phyloP scores from a whole-genome alignment of 192 early-diverging fungal genomes.

The Phlyctochytrium bullatum region DNA sequence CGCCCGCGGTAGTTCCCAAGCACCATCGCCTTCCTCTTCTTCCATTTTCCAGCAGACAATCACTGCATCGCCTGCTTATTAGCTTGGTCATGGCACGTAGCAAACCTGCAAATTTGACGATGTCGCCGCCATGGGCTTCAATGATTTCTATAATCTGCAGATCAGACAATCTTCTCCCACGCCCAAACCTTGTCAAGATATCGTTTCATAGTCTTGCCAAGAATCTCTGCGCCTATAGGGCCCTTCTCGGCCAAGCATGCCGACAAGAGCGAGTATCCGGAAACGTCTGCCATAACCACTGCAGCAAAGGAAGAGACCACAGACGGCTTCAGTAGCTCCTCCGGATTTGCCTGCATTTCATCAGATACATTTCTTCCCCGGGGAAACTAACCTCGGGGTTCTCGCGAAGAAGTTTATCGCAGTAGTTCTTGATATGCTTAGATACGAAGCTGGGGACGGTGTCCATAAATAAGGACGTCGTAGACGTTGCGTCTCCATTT shows the following conservation, averaged over 20 bases:
- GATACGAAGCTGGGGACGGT: constrained; percentile 47
- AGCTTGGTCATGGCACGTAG: constrained; percentile 4
- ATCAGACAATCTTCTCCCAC: neutral
- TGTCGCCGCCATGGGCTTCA: constrained; percentile 47
- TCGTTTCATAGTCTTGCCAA: constrained; percentile 51
- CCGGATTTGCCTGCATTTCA: too few species aligned
- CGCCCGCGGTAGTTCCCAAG: constrained; percentile 29
- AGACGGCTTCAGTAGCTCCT: constrained; percentile 21
- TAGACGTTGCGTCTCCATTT: neutral
- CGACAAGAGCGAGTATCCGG: constrained; percentile 45
- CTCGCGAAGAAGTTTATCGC: constrained; percentile 19
- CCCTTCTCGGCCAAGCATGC: constrained; percentile 44
- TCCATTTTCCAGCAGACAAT: constrained; percentile 53
- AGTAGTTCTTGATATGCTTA: constrained; percentile 37
- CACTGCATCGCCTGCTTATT: constrained; percentile 45
- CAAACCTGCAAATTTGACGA: constrained; percentile 55
- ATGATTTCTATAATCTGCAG: constrained; percentile 53
- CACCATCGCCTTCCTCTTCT: constrained; percentile 15
- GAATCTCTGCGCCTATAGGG: constrained; percentile 43
- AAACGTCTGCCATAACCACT: constrained; percentile 52
- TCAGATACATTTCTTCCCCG: too few species aligned
- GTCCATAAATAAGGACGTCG: constrained; percentile 29
- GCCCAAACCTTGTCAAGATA: constrained; percentile 47
- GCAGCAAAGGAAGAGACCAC: constrained; percentile 38
- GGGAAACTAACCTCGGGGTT: neutral